Evolutionary conservation across 352 stramenopile species (phyloP).

Genomic region (Phytophthora sojae): DNA sequence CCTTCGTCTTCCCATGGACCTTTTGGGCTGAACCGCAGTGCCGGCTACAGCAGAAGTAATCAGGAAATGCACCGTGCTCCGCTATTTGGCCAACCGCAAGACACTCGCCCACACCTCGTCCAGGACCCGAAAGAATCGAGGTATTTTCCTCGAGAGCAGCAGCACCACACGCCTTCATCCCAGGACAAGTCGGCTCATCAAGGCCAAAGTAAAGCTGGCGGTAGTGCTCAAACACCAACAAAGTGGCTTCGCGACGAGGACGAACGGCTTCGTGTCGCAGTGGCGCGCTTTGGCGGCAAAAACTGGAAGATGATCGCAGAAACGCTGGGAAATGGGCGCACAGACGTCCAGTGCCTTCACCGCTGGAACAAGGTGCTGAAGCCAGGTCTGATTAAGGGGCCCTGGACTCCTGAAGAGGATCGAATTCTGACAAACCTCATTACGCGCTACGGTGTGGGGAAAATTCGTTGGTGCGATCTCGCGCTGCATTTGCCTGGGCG

Average conservation of each 20-base stretch:
- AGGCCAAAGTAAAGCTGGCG: conserved; percentile 18
- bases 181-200: conserved; percentile 12
- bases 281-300: conserved; percentile 91
- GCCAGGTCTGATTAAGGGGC: conserved; percentile 87
- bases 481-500: conserved; percentile 82
- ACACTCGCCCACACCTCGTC: conserved; percentile 12
- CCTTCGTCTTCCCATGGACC: conserved; percentile 26
- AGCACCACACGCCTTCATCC: conserved; percentile 64
- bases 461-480: conserved; percentile 91
- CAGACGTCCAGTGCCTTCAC: conserved; percentile 95
- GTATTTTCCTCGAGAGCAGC: conserved; percentile 89
- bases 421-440: conserved; percentile 78
- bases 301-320: conserved; percentile 96
- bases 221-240: conserved; percentile 36
- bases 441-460: conserved; percentile 82
- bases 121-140: conserved; percentile 56
- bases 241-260: conserved; percentile 94
- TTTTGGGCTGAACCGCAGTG: conserved; percentile 24
- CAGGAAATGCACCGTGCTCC: conserved; percentile 23
- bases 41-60: conserved; percentile 25
- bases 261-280: conserved; percentile 84
- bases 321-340: conserved; percentile 86
- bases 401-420: conserved; percentile 91
- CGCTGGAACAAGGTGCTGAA: conserved; percentile 97
- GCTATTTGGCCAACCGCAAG: conserved; percentile 19